phyloP scores from a whole-genome alignment of 768 basidiomycete species.

The Leccinum disarticulatum region DNA sequence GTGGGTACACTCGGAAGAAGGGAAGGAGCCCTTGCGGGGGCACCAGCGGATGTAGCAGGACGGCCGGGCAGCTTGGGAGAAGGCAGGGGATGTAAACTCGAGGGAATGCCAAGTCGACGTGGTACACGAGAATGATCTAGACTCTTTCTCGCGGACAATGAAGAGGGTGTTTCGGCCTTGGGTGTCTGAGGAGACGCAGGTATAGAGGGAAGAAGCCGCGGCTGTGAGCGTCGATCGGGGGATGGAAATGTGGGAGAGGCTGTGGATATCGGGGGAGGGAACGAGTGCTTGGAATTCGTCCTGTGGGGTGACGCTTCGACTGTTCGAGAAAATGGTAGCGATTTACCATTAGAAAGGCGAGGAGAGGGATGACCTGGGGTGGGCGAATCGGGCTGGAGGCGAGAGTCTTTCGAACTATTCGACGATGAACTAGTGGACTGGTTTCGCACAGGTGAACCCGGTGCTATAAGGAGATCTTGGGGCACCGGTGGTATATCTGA shows the following conservation, averaged over 20 bases:
- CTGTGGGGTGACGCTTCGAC: slow-evolving; percentile 10
- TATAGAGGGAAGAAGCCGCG: slow-evolving; percentile 26
- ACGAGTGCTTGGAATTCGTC: slow-evolving; percentile 25
- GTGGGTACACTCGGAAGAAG: neutral
- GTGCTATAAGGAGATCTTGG: slow-evolving; percentile 9
- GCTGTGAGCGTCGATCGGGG: slow-evolving; percentile 10
- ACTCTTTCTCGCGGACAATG: slow-evolving; percentile 19
- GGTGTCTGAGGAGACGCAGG: slow-evolving; percentile 32
- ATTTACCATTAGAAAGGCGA: slow-evolving; percentile 17
- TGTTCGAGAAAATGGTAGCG: slow-evolving; percentile 1
- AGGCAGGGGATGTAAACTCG: neutral
- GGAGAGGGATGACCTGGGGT: slow-evolving; percentile 9
- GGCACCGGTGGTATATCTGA: slow-evolving; percentile 15
- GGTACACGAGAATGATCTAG: slow-evolving; percentile 16
- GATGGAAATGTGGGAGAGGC: slow-evolving; percentile 10
- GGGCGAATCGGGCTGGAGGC: slow-evolving; percentile 21
- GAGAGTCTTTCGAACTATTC: slow-evolving; percentile 28
- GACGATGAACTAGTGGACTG: slow-evolving; percentile 25
- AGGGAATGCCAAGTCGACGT: slow-evolving; percentile 11
- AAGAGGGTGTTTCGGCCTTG: slow-evolving; percentile 16
- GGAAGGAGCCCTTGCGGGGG: slow-evolving; percentile 13
- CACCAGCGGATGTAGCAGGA: slow-evolving; percentile 43
- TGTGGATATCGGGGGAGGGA: slow-evolving; percentile 13
- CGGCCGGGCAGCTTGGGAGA: slow-evolving; percentile 27
- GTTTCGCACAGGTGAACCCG: slow-evolving; percentile 20